These are phyloP conservation scores for Nemania sp. DNA, from an alignment of 2,329 filamentous ascomycete species.

Conservation along the genomic window DNA sequence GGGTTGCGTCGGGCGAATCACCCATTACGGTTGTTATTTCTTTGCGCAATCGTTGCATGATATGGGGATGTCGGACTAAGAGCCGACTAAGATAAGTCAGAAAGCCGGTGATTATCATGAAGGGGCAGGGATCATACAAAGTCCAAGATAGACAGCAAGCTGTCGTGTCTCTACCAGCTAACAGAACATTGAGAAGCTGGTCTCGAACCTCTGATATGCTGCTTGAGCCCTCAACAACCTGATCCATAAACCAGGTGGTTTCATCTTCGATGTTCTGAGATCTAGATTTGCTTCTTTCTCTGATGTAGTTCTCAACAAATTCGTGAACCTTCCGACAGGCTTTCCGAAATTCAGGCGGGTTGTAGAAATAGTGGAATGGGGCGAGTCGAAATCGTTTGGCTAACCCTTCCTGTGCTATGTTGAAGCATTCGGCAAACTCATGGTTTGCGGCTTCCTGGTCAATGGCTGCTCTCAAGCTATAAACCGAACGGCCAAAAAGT, in stretches of 20 bases:
- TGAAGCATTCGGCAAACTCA: conserved; percentile 32
- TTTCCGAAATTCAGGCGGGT: conserved; percentile 15
- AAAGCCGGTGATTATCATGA: too few relatives aligned
- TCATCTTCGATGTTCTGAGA: conserved; percentile 32
- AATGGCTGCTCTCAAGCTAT: conserved; percentile 19
- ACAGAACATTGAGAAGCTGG: conserved; percentile 28
- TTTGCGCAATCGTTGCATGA: too few relatives aligned
- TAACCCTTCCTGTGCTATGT: conserved; percentile 22
- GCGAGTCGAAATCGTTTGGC: conserved; percentile 27
- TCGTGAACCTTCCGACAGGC: conserved; percentile 24
- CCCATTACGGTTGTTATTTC: too few relatives aligned
- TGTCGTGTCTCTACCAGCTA: conserved; percentile 30
- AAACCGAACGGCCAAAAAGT: conserved; percentile 32
- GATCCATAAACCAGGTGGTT: conserved; percentile 16
- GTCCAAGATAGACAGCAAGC: conserved; percentile 29
- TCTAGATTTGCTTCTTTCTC: too few relatives aligned
- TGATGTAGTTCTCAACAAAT: conserved; percentile 40
- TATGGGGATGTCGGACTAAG: too few relatives aligned
- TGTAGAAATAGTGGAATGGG: conserved; percentile 23
- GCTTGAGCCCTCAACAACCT: conserved; percentile 44
- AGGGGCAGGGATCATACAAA: conserved; percentile 15
- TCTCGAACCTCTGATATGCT: conserved; percentile 45
- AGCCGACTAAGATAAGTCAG: too few relatives aligned
- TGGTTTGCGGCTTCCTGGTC: conserved; percentile 23
- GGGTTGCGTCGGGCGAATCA: too few relatives aligned